Evolutionary conservation across 768 basidiomycete species (phyloP).

Genomic region (Russula foetens): DNA sequence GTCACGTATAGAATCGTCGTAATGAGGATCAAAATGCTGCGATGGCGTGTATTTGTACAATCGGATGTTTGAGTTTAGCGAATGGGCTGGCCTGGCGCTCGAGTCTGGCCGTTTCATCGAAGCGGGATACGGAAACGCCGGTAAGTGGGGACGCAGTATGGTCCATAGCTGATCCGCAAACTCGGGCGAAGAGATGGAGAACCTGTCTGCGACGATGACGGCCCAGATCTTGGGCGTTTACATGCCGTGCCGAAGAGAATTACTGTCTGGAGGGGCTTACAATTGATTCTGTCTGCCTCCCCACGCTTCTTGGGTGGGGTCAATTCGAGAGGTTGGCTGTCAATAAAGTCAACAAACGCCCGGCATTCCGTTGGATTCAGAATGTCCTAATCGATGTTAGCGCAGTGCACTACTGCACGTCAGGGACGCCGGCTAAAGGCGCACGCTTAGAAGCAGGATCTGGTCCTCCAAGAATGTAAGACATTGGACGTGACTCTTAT

Average conservation of each 20-base stretch:
- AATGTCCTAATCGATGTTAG: constrained; percentile 35
- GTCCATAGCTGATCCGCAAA: constrained; percentile 50
- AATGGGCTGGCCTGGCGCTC: constrained; percentile 38
- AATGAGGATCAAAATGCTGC: constrained; percentile 69
- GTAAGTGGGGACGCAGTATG: constrained; percentile 49
- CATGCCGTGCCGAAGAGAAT: neutral
- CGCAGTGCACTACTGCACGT: neutral
- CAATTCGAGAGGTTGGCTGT: constrained; percentile 49
- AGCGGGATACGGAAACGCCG: constrained; percentile 39
- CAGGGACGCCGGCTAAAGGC: constrained; percentile 18
- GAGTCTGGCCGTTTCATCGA: constrained; percentile 25
- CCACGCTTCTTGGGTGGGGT: constrained; percentile 66
- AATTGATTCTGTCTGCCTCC: constrained; percentile 63
- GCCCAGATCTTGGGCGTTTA: neutral
- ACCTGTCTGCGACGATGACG: constrained; percentile 38
- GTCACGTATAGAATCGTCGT: constrained; percentile 64
- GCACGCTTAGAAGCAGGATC: constrained; percentile 51
- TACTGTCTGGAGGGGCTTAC: constrained; percentile 30
- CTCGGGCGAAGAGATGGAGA: constrained; percentile 46
- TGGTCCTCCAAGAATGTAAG: constrained; percentile 48
- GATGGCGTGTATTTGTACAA: constrained; percentile 58
- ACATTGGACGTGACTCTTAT: constrained; percentile 6
- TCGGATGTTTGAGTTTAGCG: constrained; percentile 67
- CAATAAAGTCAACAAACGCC: constrained; percentile 49
- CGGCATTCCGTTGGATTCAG: constrained; percentile 57